Percentiles rank a stretch among this genome's conserved stretches.
Evolutionary conservation across 768 basidiomycete species (phyloP).

Genomic region (Coprinopsis cinerea): DNA sequence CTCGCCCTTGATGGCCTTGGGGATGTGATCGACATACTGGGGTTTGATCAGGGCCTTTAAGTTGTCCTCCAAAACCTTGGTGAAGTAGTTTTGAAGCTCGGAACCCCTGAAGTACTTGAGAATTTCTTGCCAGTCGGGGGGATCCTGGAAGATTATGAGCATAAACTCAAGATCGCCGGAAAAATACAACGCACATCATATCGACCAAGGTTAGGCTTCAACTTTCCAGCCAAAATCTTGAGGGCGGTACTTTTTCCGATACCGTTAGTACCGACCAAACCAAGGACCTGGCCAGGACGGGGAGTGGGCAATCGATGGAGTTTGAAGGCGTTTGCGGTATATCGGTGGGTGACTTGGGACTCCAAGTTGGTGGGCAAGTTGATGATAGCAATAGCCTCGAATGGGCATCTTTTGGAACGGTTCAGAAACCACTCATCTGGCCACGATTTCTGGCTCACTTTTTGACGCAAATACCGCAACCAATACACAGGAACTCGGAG

Average conservation of each 20-base stretch:
- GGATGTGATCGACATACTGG: slow-evolving; percentile 99
- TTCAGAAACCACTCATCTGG: background rate
- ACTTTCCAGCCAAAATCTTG: slow-evolving; percentile 93
- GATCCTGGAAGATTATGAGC: slow-evolving; percentile 51
- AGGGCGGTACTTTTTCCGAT: slow-evolving; percentile 98
- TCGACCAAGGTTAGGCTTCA: slow-evolving; percentile 95
- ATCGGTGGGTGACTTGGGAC: slow-evolving; percentile 95
- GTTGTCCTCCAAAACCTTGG: slow-evolving; percentile 97
- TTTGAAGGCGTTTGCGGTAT: slow-evolving; percentile 98
- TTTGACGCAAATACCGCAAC: slow-evolving; percentile 99
- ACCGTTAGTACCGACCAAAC: slow-evolving; percentile 98
- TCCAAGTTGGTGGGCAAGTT: slow-evolving; percentile 97
- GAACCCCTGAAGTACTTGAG: slow-evolving; percentile 98
- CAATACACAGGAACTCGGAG: slow-evolving; percentile 98
- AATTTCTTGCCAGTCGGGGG: slow-evolving; percentile 99
- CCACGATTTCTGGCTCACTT: slow-evolving; percentile 55
- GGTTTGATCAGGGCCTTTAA: slow-evolving; percentile 98
- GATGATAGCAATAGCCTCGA: slow-evolving; percentile 98
- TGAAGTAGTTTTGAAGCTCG: slow-evolving; percentile 99
- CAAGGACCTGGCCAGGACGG: slow-evolving; percentile 96
- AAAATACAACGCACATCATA: slow-evolving; percentile 67
- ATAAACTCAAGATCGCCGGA: background rate
- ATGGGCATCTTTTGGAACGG: slow-evolving; percentile 71
- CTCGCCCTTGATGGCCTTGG: slow-evolving; percentile 86
- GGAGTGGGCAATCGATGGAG: slow-evolving; percentile 97